Base-by-base conservation (phyloP, 805 yeast species). In the Cyberlindnera petersonii region DNA sequence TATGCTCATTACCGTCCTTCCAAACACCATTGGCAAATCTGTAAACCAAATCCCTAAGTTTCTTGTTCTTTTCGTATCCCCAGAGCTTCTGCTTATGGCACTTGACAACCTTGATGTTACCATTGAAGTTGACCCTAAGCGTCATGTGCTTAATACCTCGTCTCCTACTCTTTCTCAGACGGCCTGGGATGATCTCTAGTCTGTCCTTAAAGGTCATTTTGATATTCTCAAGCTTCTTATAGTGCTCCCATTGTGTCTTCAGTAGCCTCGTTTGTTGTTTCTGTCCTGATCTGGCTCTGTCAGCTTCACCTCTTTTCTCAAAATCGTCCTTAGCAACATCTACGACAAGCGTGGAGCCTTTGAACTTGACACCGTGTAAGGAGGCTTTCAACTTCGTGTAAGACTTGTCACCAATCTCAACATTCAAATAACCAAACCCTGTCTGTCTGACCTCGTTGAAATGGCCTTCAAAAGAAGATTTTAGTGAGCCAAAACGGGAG, bases 31-130 rank as follows among this genome's bases (percentile, higher is more conserved):
- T 74, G 9, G 61, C 65, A 56, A 75, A 89, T 38, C 68, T 66
- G 60, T 69, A 74, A 0, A 82, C 84, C 48, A 88, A 66, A 49
- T 82, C 93, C 24, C 72, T 69, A 3, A 71, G 58, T 3, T 71
- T 66, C 51, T 74, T 81, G 46, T 75, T 72, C 63, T 84, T 85
- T 48, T 84, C 88, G 44, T 77, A 72, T 4, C 98, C 98, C 98
- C 98, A 91, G 28, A 93, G 70, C 57, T 88, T 88, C 23, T 81
- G 77, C 63, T 88, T 87, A 50, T 72, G 73, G 48, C 81, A 67
- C 50, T 75, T 75, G 40, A 83, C 61, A 5, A 68, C 66, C 59
- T 75, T 79, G 37, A 76, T 61, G 32, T 62, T 72, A 6, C 81
- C 86, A 52, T 73, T 77, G 42, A 74, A 69, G 44, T 66, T 68